Evolutionary conservation across 2,329 filamentous ascomycete species (phyloP), one percentile per base, ranked within the genome.

Genomic region (Akanthomyces uredinophilus): DNA sequence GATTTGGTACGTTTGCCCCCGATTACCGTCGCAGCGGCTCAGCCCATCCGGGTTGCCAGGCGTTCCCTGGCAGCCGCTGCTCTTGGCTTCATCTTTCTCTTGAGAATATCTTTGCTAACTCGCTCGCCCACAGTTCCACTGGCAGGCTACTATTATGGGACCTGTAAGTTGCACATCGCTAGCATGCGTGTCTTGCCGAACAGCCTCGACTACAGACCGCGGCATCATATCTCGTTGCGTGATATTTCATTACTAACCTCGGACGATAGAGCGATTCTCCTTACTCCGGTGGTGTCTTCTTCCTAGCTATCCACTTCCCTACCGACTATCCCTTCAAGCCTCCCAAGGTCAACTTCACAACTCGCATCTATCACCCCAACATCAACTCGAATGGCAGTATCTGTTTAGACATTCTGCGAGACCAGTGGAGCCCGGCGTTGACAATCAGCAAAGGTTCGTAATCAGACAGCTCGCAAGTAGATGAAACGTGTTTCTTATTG

Each of bases 271-370:
- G 90, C 77, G 95, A 98, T 79, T 97, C 92, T 74, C 95, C 95
- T 77, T 99, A 98, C 84, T 92, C 93, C 56, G 93, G 94, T 77
- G 95, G 95, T 74, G 94, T 99, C 71, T 99, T 99, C 86, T 99
- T 99, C 87, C 87, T 99, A 69, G 89, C 90, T 70, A 99, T 99
- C 75, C 92, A 97, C 81, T 98, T 99, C 85, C 95, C 95, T 70
- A 99, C 95, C 84, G 95, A 99, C 84, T 99, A 99, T 81, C 95
- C 95, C 47, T 99, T 99, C 86, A 99, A 99, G 89, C 95, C 95
- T 66, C 95, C 95, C 70, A 99, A 99, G 87, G 93, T 99, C 80
- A 97, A 97, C 89, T 99, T 99, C 86, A 98, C 92, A 71, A 99
- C 95, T 68, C 90, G 94, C 75, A 98, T 99, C 83, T 99, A 99